Conservation (phyloP, 148 eudicot genomes). For the Camellia sinensis region DNA sequence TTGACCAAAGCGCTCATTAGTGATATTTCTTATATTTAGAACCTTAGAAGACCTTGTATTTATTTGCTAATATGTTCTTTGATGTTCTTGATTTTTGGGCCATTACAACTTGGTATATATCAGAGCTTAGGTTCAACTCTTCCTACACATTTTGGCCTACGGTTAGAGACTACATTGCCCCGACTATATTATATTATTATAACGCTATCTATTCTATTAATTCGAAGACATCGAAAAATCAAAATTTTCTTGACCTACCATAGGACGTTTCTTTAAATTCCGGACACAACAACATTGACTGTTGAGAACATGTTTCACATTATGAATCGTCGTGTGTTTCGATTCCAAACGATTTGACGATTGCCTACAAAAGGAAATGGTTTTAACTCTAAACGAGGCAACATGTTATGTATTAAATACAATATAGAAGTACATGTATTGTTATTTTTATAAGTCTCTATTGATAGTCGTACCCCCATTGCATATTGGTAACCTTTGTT, state of each 20-base stretch:
- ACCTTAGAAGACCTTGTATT: too few relatives aligned
- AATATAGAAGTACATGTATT: background rate
- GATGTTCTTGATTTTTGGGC: background rate
- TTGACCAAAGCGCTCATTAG: too few relatives aligned
- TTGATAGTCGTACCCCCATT: background rate
- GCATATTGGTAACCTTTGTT: background rate
- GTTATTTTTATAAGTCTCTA: background rate
- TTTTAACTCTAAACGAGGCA: too few relatives aligned
- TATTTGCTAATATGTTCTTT: too few relatives aligned
- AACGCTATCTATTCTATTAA: background rate
- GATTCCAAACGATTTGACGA: background rate
- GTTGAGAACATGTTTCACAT: background rate
- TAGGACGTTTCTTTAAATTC: too few relatives aligned
- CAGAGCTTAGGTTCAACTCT: background rate
- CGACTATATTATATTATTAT: too few relatives aligned
- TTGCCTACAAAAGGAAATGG: background rate
- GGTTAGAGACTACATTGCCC: background rate
- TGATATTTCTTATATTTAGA: too few relatives aligned
- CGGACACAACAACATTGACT: background rate
- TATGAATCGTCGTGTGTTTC: background rate
- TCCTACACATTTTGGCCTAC: too few relatives aligned
- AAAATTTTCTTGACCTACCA: too few relatives aligned
- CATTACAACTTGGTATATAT: background rate
- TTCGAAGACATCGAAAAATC: too few relatives aligned
- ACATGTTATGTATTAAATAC: background rate